phyloP scores from a whole-genome alignment of 495 filamentous ascomycete genomes.

The Tuber magnatum region DNA sequence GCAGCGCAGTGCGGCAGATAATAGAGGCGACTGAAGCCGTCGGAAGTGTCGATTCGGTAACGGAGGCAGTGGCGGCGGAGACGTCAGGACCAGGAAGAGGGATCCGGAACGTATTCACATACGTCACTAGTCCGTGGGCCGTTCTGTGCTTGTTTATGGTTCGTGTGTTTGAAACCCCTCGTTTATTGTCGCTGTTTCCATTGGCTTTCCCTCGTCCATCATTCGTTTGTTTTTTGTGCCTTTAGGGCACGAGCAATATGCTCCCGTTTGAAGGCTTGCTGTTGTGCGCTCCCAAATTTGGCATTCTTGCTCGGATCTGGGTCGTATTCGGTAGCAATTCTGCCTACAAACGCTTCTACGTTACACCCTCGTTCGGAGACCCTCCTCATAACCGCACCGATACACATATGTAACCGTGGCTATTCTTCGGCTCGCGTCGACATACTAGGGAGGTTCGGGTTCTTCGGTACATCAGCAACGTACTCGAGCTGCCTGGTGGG shows the following conservation, averaged over 20 bases:
- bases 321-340: neutral
- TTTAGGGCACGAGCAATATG: neutral
- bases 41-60: neutral
- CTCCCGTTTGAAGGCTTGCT: neutral
- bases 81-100: slow-evolving; percentile 42
- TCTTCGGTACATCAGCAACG: neutral
- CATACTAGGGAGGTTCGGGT: neutral
- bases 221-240: neutral
- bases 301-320: neutral
- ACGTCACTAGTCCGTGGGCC: slow-evolving; percentile 90
- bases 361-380: neutral
- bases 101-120: slow-evolving; percentile 82
- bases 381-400: neutral
- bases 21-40: neutral
- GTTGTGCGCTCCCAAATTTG: slow-evolving; percentile 9
- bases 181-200: neutral
- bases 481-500: neutral
- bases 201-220: slow-evolving; percentile 26
- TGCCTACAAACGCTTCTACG: neutral
- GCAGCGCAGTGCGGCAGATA: neutral
- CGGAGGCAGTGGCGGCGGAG: slow-evolving; percentile 3
- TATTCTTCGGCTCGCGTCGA: neutral
- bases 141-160: slow-evolving; percentile 74
- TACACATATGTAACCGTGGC: neutral
- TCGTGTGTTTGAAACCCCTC: slow-evolving; percentile 8